Evolutionary conservation across 768 basidiomycete species (phyloP).

Genomic region (Pilatotrama ljubarskyi): DNA sequence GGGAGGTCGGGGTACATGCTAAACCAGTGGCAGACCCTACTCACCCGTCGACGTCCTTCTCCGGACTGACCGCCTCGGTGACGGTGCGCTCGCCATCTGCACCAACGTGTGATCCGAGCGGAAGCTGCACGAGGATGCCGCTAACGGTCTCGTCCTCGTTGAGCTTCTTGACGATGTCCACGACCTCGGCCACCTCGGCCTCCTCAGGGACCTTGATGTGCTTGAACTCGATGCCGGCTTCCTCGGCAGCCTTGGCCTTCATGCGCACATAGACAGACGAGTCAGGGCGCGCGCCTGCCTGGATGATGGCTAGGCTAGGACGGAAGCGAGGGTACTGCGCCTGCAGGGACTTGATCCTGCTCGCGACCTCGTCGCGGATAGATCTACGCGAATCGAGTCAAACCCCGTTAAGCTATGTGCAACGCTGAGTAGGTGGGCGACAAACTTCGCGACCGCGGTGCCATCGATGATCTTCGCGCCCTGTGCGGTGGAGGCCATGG

Average conservation of each 20-base stretch:
- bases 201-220: slow-evolving; percentile 75
- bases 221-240: slow-evolving; percentile 86
- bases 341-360: slow-evolving; percentile 64
- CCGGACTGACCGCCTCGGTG: slow-evolving; percentile 91
- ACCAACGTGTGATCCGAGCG: slow-evolving; percentile 80
- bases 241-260: slow-evolving; percentile 94
- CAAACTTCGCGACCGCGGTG: slow-evolving; percentile 79
- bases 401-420: background rate
- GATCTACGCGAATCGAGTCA: slow-evolving; percentile 50
- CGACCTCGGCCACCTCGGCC: slow-evolving; percentile 71
- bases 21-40: slow-evolving; percentile 20
- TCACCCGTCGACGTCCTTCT: slow-evolving; percentile 97
- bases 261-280: slow-evolving; percentile 93
- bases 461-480: slow-evolving; percentile 75
- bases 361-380: slow-evolving; percentile 75
- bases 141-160: slow-evolving; percentile 81
- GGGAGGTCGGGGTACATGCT: too few relatives aligned
- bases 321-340: slow-evolving; percentile 82
- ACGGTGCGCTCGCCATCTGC: slow-evolving; percentile 84
- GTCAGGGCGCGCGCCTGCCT: slow-evolving; percentile 90
- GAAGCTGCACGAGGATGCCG: slow-evolving; percentile 94
- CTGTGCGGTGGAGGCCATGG: slow-evolving; percentile 30
- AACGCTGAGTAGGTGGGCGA: slow-evolving; percentile 17
- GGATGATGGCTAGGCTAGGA: slow-evolving; percentile 88
- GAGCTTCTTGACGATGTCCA: slow-evolving; percentile 74